These are phyloP conservation scores for Microbotryum saponariae DNA, from an alignment of 1,284 basidiomycete species.

Conservation along the genomic window DNA sequence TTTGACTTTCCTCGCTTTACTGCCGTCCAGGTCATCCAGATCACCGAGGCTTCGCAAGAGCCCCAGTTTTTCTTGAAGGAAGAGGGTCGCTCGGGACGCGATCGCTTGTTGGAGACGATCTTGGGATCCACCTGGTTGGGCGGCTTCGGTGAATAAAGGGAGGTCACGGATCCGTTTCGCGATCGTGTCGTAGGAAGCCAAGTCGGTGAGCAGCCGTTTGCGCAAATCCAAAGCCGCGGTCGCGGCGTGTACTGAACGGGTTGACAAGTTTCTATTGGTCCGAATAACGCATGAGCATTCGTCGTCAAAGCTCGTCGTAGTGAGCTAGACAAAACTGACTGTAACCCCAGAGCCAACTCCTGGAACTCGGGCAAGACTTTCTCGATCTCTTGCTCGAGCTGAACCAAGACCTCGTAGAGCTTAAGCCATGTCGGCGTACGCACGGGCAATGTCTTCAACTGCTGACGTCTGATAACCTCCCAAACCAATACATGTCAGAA, in stretches of 20 bases:
- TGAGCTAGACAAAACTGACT: conserved; percentile 42
- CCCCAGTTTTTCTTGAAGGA: conserved; percentile 82
- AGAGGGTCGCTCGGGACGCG: conserved; percentile 63
- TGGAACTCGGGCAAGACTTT: conserved; percentile 62
- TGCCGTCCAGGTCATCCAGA: conserved; percentile 21
- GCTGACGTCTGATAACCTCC: conserved; percentile 17
- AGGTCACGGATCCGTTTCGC: conserved; percentile 73
- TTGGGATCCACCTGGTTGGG: conserved; percentile 60
- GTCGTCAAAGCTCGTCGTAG: too few relatives aligned
- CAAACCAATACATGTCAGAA: too few relatives aligned
- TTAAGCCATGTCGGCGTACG: conserved; percentile 36
- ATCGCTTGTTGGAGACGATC: conserved; percentile 77
- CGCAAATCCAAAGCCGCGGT: conserved; percentile 19
- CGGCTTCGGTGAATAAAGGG: conserved; percentile 43
- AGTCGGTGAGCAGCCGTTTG: conserved; percentile 34
- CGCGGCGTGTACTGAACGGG: conserved; percentile 7
- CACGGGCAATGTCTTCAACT: conserved; percentile 26
- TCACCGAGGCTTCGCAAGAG: conserved; percentile 54
- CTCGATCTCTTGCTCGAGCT: conserved; percentile 69
- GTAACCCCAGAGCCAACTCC: conserved; percentile 54
- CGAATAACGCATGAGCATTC: background rate
- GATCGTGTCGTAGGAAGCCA: conserved; percentile 64
- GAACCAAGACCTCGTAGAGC: conserved; percentile 56
- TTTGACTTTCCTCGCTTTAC: conserved; percentile 7
- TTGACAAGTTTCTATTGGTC: too few relatives aligned